Conservation (phyloP, 306 rosid species). For the Hippophae gyantsensis region DNA sequence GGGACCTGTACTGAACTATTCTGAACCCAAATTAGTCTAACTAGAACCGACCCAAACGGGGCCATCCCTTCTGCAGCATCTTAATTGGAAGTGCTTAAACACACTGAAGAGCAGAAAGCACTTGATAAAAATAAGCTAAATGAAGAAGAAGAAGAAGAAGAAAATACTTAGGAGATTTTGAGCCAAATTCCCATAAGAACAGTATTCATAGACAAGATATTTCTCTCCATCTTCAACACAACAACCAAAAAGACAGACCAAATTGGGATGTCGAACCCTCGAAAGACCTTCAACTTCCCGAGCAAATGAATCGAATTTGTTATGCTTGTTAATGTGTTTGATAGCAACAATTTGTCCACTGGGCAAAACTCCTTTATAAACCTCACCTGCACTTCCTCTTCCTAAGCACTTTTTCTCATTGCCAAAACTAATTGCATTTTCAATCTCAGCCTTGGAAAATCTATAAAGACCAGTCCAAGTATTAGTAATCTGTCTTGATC, state of each 20-base stretch:
- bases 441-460: constrained; percentile 67
- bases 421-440: constrained; percentile 40
- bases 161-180: constrained; percentile 65
- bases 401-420: constrained; percentile 45
- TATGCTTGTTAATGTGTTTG: constrained; percentile 52
- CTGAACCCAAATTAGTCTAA: too few relatives aligned
- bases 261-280: constrained; percentile 67
- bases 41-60: too few relatives aligned
- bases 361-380: constrained; percentile 67
- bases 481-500: constrained; percentile 16
- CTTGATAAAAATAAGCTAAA: too few relatives aligned
- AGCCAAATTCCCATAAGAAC: constrained; percentile 69
- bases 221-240: constrained; percentile 54
- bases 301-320: constrained; percentile 46
- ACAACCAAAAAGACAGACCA: constrained; percentile 71
- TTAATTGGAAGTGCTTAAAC: background rate
- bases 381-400: constrained; percentile 76
- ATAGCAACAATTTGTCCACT: constrained; percentile 85
- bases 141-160: background rate
- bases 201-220: constrained; percentile 71
- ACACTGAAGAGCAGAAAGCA: too few relatives aligned
- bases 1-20: too few relatives aligned
- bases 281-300: constrained; percentile 67
- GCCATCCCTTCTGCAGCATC: too few relatives aligned
- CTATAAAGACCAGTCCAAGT: constrained; percentile 64